phyloP scores from a whole-genome alignment of 2,329 filamentous ascomycete genomes.

The Mariannaea elegans region DNA sequence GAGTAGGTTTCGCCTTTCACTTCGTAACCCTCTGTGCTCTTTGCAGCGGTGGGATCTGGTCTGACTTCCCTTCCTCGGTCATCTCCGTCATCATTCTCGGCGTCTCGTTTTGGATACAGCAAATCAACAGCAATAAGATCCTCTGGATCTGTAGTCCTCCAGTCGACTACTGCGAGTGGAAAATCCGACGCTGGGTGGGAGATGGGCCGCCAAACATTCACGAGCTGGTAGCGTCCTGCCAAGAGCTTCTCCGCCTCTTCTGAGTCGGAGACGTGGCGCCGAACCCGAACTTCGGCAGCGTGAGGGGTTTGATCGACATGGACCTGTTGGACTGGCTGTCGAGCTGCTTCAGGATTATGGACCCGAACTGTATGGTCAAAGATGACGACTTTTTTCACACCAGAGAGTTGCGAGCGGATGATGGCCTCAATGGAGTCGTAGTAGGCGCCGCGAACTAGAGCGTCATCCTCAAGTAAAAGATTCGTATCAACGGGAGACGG shows the following conservation, averaged over 20 bases:
- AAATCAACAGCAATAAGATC: conserved; percentile 37
- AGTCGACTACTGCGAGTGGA: conserved; percentile 37
- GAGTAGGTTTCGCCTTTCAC: conserved; percentile 36
- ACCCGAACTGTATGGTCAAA: conserved; percentile 78
- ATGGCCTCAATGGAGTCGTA: conserved; percentile 69
- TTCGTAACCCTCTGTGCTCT: conserved; percentile 33
- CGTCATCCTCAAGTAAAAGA: conserved; percentile 61
- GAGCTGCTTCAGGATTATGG: conserved; percentile 60
- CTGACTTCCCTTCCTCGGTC: conserved; percentile 37
- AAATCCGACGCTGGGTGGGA: conserved; percentile 35
- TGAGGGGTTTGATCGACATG: conserved; percentile 76
- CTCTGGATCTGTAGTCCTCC: conserved; percentile 33
- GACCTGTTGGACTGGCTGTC: conserved; percentile 74
- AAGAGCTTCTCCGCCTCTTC: conserved; percentile 51
- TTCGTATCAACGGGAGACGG: conserved; percentile 56
- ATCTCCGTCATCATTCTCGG: conserved; percentile 28
- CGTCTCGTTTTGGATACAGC: conserved; percentile 34
- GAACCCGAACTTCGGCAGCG: conserved; percentile 69
- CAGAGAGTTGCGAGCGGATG: conserved; percentile 61
- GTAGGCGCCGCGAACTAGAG: conserved; percentile 63
- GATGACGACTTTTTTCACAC: conserved; percentile 69
- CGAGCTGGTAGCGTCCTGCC: conserved; percentile 58
- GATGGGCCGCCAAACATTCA: conserved; percentile 56
- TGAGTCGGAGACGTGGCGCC: conserved; percentile 61
- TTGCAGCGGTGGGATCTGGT: conserved; percentile 23